phyloP scores from a whole-genome alignment of 2,329 filamentous ascomycete species.

The Daldinia eschscholtzii region DNA sequence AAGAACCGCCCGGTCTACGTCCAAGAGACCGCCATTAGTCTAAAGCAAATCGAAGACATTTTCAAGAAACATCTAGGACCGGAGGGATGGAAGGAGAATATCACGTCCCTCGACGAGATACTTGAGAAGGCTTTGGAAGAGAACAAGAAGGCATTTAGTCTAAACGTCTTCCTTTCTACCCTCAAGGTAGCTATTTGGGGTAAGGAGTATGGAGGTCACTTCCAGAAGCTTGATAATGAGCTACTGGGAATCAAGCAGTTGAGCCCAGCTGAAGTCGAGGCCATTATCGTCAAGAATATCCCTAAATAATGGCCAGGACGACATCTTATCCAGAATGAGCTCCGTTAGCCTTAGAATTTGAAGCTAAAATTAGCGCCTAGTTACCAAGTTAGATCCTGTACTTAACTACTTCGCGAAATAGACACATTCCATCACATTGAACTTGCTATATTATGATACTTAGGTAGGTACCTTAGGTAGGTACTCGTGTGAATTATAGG shows the following conservation, averaged over 20 bases:
- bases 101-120: constrained; percentile 47
- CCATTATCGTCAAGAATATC: constrained; percentile 22
- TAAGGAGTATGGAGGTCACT: constrained; percentile 56
- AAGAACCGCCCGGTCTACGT: constrained; percentile 63
- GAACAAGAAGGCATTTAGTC: constrained; percentile 46
- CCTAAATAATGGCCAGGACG: constrained; percentile 17
- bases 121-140: constrained; percentile 48
- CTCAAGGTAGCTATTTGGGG: constrained; percentile 46
- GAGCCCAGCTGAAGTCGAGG: constrained; percentile 56
- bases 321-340: neutral
- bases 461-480: no score
- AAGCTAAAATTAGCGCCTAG: neutral
- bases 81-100: constrained; percentile 46
- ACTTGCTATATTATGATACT: neutral
- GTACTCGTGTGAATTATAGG: neutral
- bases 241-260: constrained; percentile 60
- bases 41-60: constrained; percentile 60
- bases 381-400: neutral
- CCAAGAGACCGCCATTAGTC: constrained; percentile 62
- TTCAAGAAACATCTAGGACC: constrained; percentile 47
- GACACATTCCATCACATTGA: neutral
- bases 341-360: neutral
- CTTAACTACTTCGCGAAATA: neutral
- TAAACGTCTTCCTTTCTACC: constrained; percentile 43
- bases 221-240: constrained; percentile 60